These are phyloP conservation scores for Komagataella pastoris DNA, from an alignment of 805 yeast genomes.

Conservation along the genomic window DNA sequence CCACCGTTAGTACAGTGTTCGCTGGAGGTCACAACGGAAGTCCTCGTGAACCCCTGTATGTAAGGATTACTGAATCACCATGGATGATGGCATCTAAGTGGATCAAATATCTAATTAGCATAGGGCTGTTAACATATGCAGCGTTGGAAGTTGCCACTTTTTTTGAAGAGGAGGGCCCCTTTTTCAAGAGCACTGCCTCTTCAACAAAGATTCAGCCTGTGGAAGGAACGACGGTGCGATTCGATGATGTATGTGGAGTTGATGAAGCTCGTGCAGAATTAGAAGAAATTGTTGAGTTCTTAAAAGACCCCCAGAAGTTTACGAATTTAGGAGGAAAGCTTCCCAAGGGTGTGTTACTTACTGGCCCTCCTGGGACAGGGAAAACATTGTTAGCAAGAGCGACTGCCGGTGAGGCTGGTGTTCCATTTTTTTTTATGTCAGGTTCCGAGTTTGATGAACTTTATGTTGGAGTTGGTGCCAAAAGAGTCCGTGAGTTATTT, in stretches of 20 bases:
- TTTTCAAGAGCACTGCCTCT: constrained; percentile 59
- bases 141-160: constrained; percentile 68
- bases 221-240: constrained; percentile 72
- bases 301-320: constrained; percentile 91
- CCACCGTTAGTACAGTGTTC: constrained; percentile 6
- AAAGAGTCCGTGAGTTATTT: constrained; percentile 89
- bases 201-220: constrained; percentile 76
- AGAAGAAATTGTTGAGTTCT: constrained; percentile 95
- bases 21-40: constrained; percentile 8
- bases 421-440: constrained; percentile 96
- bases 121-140: constrained; percentile 71
- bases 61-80: constrained; percentile 79
- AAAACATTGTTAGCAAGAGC: constrained; percentile 94
- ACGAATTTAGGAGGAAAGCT: constrained; percentile 95
- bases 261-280: constrained; percentile 97
- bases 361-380: constrained; percentile 99
- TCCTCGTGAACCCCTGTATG: constrained; percentile 75
- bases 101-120: constrained; percentile 79
- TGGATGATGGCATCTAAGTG: constrained; percentile 70
- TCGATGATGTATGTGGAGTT: constrained; percentile 91
- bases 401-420: constrained; percentile 98
- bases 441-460: constrained; percentile 98
- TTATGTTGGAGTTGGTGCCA: constrained; percentile 98
- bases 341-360: constrained; percentile 91
- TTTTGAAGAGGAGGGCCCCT: constrained; percentile 71